Evolutionary conservation across 2,329 filamentous ascomycete species (phyloP).

Genomic region (Ophiostoma novo-ulmi): DNA sequence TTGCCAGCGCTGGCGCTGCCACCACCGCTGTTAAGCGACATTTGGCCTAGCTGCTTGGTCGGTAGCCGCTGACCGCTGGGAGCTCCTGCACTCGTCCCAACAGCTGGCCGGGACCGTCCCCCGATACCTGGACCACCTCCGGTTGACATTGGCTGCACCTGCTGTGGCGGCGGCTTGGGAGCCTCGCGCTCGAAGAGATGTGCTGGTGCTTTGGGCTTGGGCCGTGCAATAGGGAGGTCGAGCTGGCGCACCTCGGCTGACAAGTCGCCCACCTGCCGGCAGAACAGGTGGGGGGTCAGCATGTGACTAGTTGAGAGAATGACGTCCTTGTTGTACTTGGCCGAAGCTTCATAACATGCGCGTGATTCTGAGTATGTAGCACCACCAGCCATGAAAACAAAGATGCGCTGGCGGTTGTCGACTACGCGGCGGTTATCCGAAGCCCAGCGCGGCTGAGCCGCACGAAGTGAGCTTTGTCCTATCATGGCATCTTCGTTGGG

Average conservation of each 20-base stretch:
- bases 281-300: slow-evolving; percentile 76
- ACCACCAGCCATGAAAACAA: slow-evolving; percentile 92
- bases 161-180: slow-evolving; percentile 44
- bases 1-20: slow-evolving; percentile 11
- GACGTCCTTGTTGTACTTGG: slow-evolving; percentile 69
- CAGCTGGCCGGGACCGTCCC: slow-evolving; percentile 14
- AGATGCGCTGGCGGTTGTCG: slow-evolving; percentile 83
- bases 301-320: slow-evolving; percentile 88
- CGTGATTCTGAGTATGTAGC: slow-evolving; percentile 90
- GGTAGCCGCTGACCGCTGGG: slow-evolving; percentile 43
- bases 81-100: slow-evolving; percentile 32
- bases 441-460: slow-evolving; percentile 93
- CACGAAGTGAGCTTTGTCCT: slow-evolving; percentile 71
- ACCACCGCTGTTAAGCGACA: slow-evolving; percentile 42
- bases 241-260: slow-evolving; percentile 68
- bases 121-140: slow-evolving; percentile 19
- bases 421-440: slow-evolving; percentile 66
- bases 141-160: slow-evolving; percentile 11
- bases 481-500: slow-evolving; percentile 54
- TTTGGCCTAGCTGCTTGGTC: slow-evolving; percentile 50
- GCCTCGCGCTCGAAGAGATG: slow-evolving; percentile 74
- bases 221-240: slow-evolving; percentile 74
- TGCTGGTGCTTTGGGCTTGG: slow-evolving; percentile 73
- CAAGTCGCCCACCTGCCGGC: slow-evolving; percentile 77
- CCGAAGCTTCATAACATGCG: slow-evolving; percentile 79